Conservation (phyloP, 2,329 filamentous ascomycete species). For the Catunica adiposa region DNA sequence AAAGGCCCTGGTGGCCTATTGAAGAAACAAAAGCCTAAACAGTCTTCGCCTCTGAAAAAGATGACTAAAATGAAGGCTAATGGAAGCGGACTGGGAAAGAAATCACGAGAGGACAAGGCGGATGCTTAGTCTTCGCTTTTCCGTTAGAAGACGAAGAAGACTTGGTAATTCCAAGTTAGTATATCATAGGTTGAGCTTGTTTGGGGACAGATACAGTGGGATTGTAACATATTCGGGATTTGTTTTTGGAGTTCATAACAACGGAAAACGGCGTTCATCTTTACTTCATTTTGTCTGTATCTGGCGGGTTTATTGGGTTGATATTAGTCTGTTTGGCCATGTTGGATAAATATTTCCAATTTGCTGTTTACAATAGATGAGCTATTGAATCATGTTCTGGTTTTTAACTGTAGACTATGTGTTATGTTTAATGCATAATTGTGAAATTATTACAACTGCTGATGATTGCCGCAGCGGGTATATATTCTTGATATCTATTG, state of each 20-base stretch:
- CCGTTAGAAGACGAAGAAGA: background rate
- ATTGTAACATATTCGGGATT: constrained; percentile 3
- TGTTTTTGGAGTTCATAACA: background rate
- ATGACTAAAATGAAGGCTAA: constrained; percentile 23
- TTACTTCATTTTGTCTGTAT: background rate
- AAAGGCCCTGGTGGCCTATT: constrained; percentile 13
- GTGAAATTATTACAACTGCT: background rate
- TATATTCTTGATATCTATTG: background rate
- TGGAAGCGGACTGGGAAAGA: constrained; percentile 19
- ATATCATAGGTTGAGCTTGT: too few relatives aligned
- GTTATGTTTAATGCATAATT: too few relatives aligned
- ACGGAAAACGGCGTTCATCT: too few relatives aligned
- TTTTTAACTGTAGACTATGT: too few relatives aligned
- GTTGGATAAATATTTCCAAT: background rate
- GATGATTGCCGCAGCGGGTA: background rate
- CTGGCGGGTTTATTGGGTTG: constrained; percentile 16
- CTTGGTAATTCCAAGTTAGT: too few relatives aligned
- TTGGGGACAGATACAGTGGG: background rate
- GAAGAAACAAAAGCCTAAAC: constrained; percentile 28
- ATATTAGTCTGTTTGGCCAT: constrained; percentile 1
- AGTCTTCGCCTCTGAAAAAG: constrained; percentile 15
- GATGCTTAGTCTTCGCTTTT: constrained; percentile 36
- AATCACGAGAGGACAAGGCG: constrained; percentile 34
- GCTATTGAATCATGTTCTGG: background rate
- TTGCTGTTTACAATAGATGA: background rate